Conservation (phyloP, 2,329 filamentous ascomycete species). For the Myriosclerotinia scirpicola region DNA sequence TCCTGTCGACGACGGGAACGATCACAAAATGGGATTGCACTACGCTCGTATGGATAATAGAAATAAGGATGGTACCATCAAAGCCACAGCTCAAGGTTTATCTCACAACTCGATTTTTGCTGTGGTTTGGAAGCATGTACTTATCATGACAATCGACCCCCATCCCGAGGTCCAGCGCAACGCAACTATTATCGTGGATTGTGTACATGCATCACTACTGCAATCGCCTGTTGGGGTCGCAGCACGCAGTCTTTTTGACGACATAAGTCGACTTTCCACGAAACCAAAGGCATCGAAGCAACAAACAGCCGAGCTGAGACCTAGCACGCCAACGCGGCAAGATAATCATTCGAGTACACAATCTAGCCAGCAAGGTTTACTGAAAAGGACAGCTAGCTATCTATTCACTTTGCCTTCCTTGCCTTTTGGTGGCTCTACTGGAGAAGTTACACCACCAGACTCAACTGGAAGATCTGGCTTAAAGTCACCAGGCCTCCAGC, state of each 20-base stretch:
- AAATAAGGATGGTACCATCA: slow-evolving; percentile 58
- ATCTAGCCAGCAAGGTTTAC: slow-evolving; percentile 55
- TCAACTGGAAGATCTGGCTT: slow-evolving; percentile 30
- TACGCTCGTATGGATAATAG: slow-evolving; percentile 58
- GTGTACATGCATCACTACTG: slow-evolving; percentile 74
- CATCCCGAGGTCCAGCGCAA: slow-evolving; percentile 90
- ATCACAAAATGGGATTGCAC: slow-evolving; percentile 63
- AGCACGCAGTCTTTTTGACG: slow-evolving; percentile 71
- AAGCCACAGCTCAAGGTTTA: slow-evolving; percentile 56
- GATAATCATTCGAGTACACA: slow-evolving; percentile 43
- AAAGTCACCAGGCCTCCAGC: slow-evolving; percentile 35
- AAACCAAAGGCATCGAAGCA: slow-evolving; percentile 46
- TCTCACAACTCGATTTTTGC: slow-evolving; percentile 90
- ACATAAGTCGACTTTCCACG: slow-evolving; percentile 59
- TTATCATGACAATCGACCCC: slow-evolving; percentile 89
- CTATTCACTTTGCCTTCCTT: slow-evolving; percentile 56
- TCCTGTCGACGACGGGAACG: slow-evolving; percentile 55
- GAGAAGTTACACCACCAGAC: slow-evolving; percentile 36
- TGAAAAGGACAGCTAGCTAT: slow-evolving; percentile 64
- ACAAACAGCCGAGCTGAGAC: slow-evolving; percentile 31
- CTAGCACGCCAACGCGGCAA: slow-evolving; percentile 39
- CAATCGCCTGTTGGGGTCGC: slow-evolving; percentile 72
- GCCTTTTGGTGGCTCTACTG: slow-evolving; percentile 48
- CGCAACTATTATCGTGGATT: slow-evolving; percentile 82
- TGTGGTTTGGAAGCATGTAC: slow-evolving; percentile 88